Conservation (phyloP, 257 asterid species). For the Ilex asprella region DNA sequence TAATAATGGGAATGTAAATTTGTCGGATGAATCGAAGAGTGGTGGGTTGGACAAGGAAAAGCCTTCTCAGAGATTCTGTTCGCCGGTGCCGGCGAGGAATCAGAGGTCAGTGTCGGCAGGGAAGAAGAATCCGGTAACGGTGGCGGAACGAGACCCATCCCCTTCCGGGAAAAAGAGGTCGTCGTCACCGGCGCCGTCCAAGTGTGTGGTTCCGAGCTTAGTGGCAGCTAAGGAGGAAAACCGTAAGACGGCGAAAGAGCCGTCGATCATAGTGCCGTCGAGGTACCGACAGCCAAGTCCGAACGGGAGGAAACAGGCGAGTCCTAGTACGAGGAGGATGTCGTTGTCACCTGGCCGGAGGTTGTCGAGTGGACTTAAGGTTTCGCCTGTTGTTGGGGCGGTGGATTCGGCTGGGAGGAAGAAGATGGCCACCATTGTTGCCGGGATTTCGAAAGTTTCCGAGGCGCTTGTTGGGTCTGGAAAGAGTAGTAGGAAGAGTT, state of each 20-base stretch:
- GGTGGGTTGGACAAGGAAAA: slow-evolving; percentile 24
- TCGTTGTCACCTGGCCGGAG: slow-evolving; percentile 83
- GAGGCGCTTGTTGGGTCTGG: slow-evolving; percentile 60
- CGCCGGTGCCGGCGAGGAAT: slow-evolving; percentile 61
- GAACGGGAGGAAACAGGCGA: slow-evolving; percentile 64
- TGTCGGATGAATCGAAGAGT: neutral
- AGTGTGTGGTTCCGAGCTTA: slow-evolving; percentile 83
- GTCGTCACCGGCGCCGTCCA: slow-evolving; percentile 82
- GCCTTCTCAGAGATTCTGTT: slow-evolving; percentile 55
- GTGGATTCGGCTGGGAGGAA: slow-evolving; percentile 74
- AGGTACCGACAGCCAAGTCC: slow-evolving; percentile 93
- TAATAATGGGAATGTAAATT: slow-evolving; percentile 57
- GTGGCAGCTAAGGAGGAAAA: slow-evolving; percentile 81
- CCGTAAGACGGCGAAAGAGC: slow-evolving; percentile 59
- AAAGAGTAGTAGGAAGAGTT: slow-evolving; percentile 67
- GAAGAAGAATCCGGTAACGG: slow-evolving; percentile 31
- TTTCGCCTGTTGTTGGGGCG: slow-evolving; percentile 32
- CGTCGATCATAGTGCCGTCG: slow-evolving; percentile 87
- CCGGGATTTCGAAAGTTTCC: slow-evolving; percentile 70
- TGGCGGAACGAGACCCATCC: slow-evolving; percentile 68
- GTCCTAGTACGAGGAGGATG: slow-evolving; percentile 75
- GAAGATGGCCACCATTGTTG: slow-evolving; percentile 56
- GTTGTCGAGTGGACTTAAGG: slow-evolving; percentile 68
- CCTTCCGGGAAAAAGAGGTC: slow-evolving; percentile 83
- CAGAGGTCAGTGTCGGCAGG: slow-evolving; percentile 59